Evolutionary conservation across 345 rosid genomes (phyloP).

Genomic region (Zanthoxylum bungeanum): DNA sequence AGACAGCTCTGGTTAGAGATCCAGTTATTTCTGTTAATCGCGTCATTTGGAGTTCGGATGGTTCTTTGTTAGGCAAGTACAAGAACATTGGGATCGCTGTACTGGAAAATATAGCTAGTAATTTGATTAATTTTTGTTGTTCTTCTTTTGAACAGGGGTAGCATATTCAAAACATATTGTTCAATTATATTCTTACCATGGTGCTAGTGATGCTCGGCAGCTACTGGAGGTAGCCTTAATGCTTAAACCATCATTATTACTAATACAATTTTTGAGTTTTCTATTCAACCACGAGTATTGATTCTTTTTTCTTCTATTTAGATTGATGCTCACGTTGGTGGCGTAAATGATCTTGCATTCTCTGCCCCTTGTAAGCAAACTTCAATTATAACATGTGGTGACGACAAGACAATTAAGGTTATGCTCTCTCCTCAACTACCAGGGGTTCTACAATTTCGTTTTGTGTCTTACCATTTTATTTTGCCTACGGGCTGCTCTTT

Average conservation of each 20-base stretch:
- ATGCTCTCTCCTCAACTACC: not conserved
- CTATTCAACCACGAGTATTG: not conserved
- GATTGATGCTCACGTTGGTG: conserved; percentile 78
- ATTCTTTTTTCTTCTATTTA: conserved; percentile 17
- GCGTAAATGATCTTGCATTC: conserved; percentile 73
- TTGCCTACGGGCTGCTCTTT: not conserved
- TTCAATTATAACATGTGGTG: conserved; percentile 76
- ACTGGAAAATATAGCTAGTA: not conserved
- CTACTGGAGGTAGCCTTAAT: conserved; percentile 62
- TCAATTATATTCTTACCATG: conserved; percentile 80
- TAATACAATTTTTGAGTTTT: conserved; percentile 1
- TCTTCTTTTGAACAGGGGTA: conserved; percentile 54
- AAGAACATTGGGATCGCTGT: not conserved
- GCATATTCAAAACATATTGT: conserved; percentile 87
- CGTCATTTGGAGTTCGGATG: conserved; percentile 51
- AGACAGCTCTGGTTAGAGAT: conserved; percentile 40
- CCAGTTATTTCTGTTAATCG: conserved; percentile 40
- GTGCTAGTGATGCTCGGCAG: conserved; percentile 67
- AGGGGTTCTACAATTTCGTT: not conserved
- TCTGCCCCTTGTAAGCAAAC: conserved; percentile 67
- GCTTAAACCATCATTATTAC: not conserved
- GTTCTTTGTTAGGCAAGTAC: conserved; percentile 49
- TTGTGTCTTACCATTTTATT: not conserved
- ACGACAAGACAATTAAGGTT: conserved; percentile 85
- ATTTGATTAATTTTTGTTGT: not conserved